Base-by-base conservation (phyloP, 164 flowering plant genomes). In the Warburgia ugandensis region DNA sequence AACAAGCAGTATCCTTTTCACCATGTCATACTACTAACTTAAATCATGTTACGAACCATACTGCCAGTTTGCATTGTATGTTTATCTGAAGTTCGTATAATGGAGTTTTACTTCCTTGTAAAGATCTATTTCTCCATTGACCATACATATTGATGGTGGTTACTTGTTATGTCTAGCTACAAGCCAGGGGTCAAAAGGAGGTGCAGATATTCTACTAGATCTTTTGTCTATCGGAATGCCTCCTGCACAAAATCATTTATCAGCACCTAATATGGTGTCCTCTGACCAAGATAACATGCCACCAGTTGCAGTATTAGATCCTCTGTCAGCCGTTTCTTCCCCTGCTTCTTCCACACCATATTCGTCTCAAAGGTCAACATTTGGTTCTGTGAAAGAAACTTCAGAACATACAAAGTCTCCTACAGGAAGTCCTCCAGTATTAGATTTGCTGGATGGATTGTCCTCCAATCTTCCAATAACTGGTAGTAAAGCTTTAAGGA, bases 391-490 rank as follows among this genome's bases (percentile, higher is more conserved):
- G 7, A 43, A 44, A 17, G 56, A 27, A 32, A 32, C 50, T 48
- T 9, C 38, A 3, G 43, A 20, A 19, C 46, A 30, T 9, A 20
- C 41, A 23, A 50, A 44, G 20, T 56, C 86, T 59, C 54, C 79
- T 25, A 66, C 63, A 40, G 78, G 65, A n/a, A n/a, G n/a, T 67
- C 63, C 85, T 55, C 71, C 95, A 48, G 55, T 84, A 67, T 61
- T 89, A 59, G 86, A 89, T 76, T 77, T 94, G 64, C 71, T 86
- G 81, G 89, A 80, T 71, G 89, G 79, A 16, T 71, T 88, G 51
- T 65, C 62, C 43, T 65, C 86, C 35, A 75, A 29, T 46, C 60
- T 63, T 29, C 62, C 76, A 33, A 50, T 26, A 25, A 56, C 75
- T 50, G 78, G 89, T 77, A 77, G 58, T n/a, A n/a, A n/a, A n/a